Conservation (phyloP, 345 rosid genomes). For the Schrenkiella parvula region DNA sequence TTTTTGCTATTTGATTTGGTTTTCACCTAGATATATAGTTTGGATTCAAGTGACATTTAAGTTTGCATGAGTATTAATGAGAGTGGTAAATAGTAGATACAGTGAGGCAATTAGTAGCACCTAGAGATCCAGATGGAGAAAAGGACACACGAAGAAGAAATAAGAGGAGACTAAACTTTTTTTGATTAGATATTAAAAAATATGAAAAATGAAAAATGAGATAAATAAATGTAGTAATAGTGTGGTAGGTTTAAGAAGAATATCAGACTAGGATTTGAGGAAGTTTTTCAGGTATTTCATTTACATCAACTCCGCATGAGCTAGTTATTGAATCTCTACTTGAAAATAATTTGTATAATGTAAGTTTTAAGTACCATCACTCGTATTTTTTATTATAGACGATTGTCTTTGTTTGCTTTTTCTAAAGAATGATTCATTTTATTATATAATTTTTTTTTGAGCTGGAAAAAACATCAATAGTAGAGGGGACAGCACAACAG, state of each 20-base stretch:
- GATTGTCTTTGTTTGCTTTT: too few species aligned
- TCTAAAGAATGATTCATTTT: too few species aligned
- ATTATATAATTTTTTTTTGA: too few species aligned
- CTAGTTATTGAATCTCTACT: too few species aligned
- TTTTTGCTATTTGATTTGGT: background rate
- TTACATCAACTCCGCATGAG: too few species aligned
- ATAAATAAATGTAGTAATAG: constrained; percentile 1
- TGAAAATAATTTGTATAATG: too few species aligned
- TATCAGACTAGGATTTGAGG: too few species aligned
- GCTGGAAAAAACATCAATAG: too few species aligned
- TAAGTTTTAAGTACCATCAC: too few species aligned
- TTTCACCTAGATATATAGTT: constrained; percentile 29
- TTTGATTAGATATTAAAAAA: background rate
- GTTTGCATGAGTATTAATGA: constrained; percentile 10
- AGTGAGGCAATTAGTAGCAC: constrained; percentile 23
- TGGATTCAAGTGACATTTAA: constrained; percentile 29
- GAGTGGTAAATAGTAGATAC: constrained; percentile 25
- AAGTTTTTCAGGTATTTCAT: too few species aligned
- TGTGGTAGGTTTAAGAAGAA: constrained; percentile 25
- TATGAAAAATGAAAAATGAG: background rate
- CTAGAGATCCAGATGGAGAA: constrained; percentile 23
- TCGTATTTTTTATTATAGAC: too few species aligned
- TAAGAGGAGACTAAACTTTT: background rate
- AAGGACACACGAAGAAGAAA: constrained; percentile 1
- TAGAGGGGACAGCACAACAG: too few species aligned